Percentiles rank a stretch among this genome's conserved stretches.
Evolutionary conservation across 2,329 filamentous ascomycete species (phyloP).

Genomic region (Trichoderma atroviride): DNA sequence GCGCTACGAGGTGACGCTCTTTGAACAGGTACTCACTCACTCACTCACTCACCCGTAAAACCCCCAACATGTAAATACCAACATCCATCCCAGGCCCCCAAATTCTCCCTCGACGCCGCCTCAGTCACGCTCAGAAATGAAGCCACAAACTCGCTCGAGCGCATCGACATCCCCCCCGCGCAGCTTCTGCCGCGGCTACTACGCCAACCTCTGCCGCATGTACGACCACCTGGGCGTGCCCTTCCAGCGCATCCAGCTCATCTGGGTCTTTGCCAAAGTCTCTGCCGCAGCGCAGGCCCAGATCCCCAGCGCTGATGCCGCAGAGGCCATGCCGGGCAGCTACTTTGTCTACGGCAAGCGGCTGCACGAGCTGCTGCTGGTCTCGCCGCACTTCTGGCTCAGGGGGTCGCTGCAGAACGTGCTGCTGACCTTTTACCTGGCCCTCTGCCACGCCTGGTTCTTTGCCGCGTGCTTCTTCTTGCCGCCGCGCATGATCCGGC

Average conservation of each 20-base stretch:
- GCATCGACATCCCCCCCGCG: constrained; percentile 47
- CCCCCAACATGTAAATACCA: too few species aligned
- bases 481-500: constrained; percentile 35
- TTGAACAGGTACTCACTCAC: constrained; percentile 41
- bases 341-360: constrained; percentile 60
- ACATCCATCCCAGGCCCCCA: constrained; percentile 34
- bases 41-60: too few species aligned
- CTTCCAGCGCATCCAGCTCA: constrained; percentile 54
- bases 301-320: constrained; percentile 10
- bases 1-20: constrained; percentile 41
- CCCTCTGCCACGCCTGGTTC: constrained; percentile 57
- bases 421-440: constrained; percentile 47
- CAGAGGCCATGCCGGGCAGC: constrained; percentile 35
- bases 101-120: constrained; percentile 43
- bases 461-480: constrained; percentile 54
- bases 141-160: constrained; percentile 37
- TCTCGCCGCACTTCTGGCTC: constrained; percentile 40
- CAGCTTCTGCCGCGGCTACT: constrained; percentile 49
- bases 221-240: constrained; percentile 57
- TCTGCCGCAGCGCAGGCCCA: neutral
- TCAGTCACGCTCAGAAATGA: constrained; percentile 43
- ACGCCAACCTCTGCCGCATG: constrained; percentile 57
- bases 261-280: constrained; percentile 54
- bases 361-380: constrained; percentile 50
- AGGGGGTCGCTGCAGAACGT: constrained; percentile 44